Evolutionary conservation across 352 stramenopile species (phyloP).

Genomic region (Pythium pyrilobum): DNA sequence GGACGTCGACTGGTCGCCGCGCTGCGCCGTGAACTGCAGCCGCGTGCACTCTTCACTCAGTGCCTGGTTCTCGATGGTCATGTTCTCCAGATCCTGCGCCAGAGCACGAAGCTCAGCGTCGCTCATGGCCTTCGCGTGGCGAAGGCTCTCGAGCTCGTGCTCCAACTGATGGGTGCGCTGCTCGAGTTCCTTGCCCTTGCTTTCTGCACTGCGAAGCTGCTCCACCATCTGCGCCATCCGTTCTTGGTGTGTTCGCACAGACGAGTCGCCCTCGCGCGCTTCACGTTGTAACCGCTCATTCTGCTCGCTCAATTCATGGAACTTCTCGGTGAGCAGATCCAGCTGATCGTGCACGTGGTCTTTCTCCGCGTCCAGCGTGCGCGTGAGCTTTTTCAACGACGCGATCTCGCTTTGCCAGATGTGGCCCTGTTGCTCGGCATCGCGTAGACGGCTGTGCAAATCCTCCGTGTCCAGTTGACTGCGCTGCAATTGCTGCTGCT

Average conservation of each 20-base stretch:
- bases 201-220: slow-evolving; percentile 52
- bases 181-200: slow-evolving; percentile 37
- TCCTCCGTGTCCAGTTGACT: slow-evolving; percentile 50
- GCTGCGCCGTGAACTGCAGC: slow-evolving; percentile 49
- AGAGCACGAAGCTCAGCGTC: slow-evolving; percentile 60
- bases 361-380: slow-evolving; percentile 67
- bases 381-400: slow-evolving; percentile 63
- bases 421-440: slow-evolving; percentile 37
- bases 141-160: slow-evolving; percentile 43
- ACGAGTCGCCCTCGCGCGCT: slow-evolving; percentile 25
- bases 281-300: slow-evolving; percentile 36
- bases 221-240: slow-evolving; percentile 49
- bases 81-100: slow-evolving; percentile 79
- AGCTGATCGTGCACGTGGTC: slow-evolving; percentile 64
- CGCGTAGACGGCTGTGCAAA: slow-evolving; percentile 39
- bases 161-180: slow-evolving; percentile 38
- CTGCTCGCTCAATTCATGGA: slow-evolving; percentile 51
- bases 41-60: slow-evolving; percentile 76
- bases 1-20: slow-evolving; percentile 40
- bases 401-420: slow-evolving; percentile 41
- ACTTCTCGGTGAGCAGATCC: slow-evolving; percentile 67
- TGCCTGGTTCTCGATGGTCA: slow-evolving; percentile 84
- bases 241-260: slow-evolving; percentile 44
- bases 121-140: slow-evolving; percentile 62
- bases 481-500: slow-evolving; percentile 58